Evolutionary conservation across 2,329 filamentous ascomycete genomes (phyloP).

Genomic region (Neodidymelliopsis sp.): DNA sequence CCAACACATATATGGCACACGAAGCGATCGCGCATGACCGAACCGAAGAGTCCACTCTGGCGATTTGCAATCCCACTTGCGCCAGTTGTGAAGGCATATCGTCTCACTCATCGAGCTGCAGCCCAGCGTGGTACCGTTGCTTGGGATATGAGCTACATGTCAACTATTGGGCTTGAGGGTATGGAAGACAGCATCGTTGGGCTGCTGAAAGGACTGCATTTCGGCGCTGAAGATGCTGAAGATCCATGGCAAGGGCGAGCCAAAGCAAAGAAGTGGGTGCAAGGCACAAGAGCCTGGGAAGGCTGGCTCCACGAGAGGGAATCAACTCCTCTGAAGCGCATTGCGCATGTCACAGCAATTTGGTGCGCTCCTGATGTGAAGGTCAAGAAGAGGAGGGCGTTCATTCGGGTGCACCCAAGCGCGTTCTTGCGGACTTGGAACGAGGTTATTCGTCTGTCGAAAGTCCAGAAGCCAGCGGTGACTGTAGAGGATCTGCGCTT

Average conservation of each 20-base stretch:
- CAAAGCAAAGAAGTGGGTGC: conserved; percentile 73
- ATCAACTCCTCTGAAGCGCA: conserved; percentile 58
- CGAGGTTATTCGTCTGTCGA: conserved; percentile 65
- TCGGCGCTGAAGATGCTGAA: conserved; percentile 62
- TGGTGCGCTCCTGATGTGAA: conserved; percentile 64
- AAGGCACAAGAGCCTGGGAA: conserved; percentile 64
- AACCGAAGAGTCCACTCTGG: conserved; percentile 82
- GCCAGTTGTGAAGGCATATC: conserved; percentile 88
- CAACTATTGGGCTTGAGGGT: conserved; percentile 82
- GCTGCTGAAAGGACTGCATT: conserved; percentile 67
- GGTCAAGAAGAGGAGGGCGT: conserved; percentile 59
- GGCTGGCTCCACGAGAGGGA: conserved; percentile 66
- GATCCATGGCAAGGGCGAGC: conserved; percentile 63
- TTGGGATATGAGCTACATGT: conserved; percentile 96
- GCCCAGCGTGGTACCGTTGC: conserved; percentile 78
- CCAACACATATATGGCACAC: conserved; percentile 95
- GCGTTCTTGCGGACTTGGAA: conserved; percentile 75
- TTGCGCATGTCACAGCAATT: conserved; percentile 76
- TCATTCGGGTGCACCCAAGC: conserved; percentile 83
- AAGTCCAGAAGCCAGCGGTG: conserved; percentile 67
- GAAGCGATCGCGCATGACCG: conserved; percentile 89
- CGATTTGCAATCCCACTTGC: conserved; percentile 85
- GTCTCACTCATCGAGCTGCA: conserved; percentile 82
- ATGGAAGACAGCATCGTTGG: conserved; percentile 67
- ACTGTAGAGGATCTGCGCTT: conserved; percentile 74